These are phyloP conservation scores for Xylariaceae sp. DNA, from an alignment of 2,329 filamentous ascomycete species.

Conservation along the genomic window DNA sequence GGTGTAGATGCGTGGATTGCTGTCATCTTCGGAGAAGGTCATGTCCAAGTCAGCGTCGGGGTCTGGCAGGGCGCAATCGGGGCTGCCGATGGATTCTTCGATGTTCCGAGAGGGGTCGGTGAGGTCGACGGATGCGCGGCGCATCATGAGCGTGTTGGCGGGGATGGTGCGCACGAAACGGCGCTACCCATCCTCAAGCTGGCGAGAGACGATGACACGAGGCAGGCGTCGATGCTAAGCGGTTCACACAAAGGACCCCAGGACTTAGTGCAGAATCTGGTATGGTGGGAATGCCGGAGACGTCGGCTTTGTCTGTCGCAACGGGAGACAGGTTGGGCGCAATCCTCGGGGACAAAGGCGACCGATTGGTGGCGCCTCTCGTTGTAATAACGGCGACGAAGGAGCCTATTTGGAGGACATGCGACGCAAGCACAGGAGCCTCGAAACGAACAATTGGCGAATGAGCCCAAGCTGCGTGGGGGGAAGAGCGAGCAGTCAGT, in stretches of 20 bases:
- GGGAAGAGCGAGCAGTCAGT: too few species aligned
- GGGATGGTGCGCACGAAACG: constrained; percentile 13
- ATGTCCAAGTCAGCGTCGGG: constrained; percentile 31
- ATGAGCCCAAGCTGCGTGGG: too few species aligned
- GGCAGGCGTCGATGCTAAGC: neutral
- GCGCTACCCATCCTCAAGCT: constrained; percentile 13
- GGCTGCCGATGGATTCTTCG: constrained; percentile 32
- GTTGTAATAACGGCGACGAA: too few species aligned
- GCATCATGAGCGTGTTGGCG: constrained; percentile 34
- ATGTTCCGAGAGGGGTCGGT: constrained; percentile 40
- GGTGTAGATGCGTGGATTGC: constrained; percentile 44
- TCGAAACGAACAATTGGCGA: too few species aligned
- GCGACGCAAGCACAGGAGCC: too few species aligned
- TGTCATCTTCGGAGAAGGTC: constrained; percentile 31
- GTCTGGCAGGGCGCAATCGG: constrained; percentile 26
- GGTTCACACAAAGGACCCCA: neutral
- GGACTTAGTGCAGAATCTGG: neutral
- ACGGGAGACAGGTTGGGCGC: too few species aligned
- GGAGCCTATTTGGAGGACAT: too few species aligned
- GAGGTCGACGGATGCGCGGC: constrained; percentile 39
- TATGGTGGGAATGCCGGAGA: constrained; percentile 7
- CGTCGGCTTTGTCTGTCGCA: constrained; percentile 6
- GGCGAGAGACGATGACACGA: too few species aligned
- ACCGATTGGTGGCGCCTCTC: too few species aligned
- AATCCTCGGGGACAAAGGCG: too few species aligned